Conservation (phyloP, 2,329 filamentous ascomycete species). For the Fusarium sambucinum region DNA sequence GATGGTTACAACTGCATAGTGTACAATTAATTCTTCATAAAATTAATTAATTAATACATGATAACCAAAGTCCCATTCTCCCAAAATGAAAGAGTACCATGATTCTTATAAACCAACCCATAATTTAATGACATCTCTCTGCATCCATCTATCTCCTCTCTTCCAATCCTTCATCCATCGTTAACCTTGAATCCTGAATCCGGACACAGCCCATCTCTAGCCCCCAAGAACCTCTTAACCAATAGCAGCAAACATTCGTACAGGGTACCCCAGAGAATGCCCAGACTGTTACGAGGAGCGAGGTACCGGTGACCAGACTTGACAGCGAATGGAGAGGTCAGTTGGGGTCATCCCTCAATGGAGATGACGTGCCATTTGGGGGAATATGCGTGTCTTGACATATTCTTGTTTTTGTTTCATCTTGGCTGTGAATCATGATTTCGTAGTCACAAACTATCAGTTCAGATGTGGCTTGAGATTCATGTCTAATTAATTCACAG, state of each 20-base stretch:
- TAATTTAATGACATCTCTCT: conserved; percentile 12
- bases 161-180: conserved; percentile 1
- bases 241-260: neutral
- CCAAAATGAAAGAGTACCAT: neutral
- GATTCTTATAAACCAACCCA: conserved; percentile 6
- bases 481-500: neutral
- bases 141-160: neutral
- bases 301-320: conserved; percentile 11
- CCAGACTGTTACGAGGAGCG: rapidly evolving
- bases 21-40: neutral
- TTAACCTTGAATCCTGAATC: conserved; percentile 20
- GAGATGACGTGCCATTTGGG: conserved; percentile 20
- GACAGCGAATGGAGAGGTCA: conserved; percentile 18
- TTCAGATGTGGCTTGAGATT: neutral
- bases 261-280: conserved; percentile 9
- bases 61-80: neutral
- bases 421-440: conserved; percentile 4
- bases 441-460: neutral
- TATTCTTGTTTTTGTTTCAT: conserved; percentile 9
- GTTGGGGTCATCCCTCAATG: conserved; percentile 5
- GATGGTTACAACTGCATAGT: neutral
- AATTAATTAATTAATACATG: neutral
- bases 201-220: conserved; percentile 6
- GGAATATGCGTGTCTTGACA: neutral
- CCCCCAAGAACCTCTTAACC: neutral